These are phyloP conservation scores for Cystobasidium sp. DNA, from an alignment of 1,284 basidiomycete species.

Conservation along the genomic window DNA sequence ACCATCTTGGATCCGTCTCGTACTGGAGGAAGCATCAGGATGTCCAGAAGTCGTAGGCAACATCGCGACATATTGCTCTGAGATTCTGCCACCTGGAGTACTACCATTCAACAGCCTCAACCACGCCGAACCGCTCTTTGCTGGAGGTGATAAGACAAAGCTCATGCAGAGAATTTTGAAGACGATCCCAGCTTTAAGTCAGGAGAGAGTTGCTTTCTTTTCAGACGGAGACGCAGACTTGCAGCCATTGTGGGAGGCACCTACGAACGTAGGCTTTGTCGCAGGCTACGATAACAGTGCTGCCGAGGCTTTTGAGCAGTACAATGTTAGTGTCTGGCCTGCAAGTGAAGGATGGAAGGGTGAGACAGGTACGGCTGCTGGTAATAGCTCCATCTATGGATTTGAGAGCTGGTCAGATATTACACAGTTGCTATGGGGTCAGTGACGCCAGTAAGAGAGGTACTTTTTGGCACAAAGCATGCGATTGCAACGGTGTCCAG, in stretches of 20 bases:
- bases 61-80: conserved; percentile 30
- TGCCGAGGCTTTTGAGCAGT: conserved; percentile 1
- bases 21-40: conserved; percentile 26
- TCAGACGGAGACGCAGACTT: conserved; percentile 32
- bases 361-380: conserved; percentile 10
- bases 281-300: conserved; percentile 27
- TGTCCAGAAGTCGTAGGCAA: conserved; percentile 19
- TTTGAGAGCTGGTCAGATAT: conserved; percentile 30
- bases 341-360: conserved; percentile 30
- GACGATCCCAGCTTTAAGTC: not conserved
- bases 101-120: conserved; percentile 22
- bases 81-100: conserved; percentile 21
- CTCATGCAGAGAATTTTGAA: conserved; percentile 14
- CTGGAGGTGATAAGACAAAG: conserved; percentile 26
- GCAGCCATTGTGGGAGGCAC: conserved; percentile 29
- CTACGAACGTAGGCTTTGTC: conserved; percentile 17
- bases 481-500: not conserved
- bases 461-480: not conserved
- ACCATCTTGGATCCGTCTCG: conserved; percentile 29
- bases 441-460: not conserved
- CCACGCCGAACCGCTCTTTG: conserved; percentile 6
- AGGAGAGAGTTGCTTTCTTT: conserved; percentile 24
- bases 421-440: conserved; percentile 10
- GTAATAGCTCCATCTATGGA: conserved; percentile 24
- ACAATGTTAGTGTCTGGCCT: conserved; percentile 7